Base-by-base conservation (phyloP, 495 filamentous ascomycete genomes). In the Hypomontagnella submonticulosa region DNA sequence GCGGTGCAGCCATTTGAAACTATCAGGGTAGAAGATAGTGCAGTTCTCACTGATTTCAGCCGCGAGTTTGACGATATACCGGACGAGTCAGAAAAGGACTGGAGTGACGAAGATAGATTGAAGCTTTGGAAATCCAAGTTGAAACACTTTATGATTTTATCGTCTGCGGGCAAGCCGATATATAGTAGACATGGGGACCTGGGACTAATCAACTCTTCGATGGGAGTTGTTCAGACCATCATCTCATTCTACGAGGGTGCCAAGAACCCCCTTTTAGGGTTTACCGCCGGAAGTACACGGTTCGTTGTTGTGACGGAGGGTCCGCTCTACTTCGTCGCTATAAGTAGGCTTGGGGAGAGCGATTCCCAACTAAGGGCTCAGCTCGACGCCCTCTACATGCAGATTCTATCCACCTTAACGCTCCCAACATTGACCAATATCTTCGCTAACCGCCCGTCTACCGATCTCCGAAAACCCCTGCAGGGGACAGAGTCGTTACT, bases 141-240 rank as follows among this genome's bases (percentile, higher is more conserved):
- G 61, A 99, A 99, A 73, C 95, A 99, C 75, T 99, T 95, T 72
- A 81, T 99, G 67, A 96, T 99, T 69, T 80, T 99, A 0, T 97
- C 96, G 1, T 92, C 92, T 9, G 95, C 96, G 30, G 96, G 96
- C n/a, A 99, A 99, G 73, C 96, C 96, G 4, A 94, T 99, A 36
- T 99, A 92, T 76, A 97, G 92, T 58, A 84, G 96, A 56, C 92
- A 99, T 73, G 96, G 96, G 19, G 92, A 97, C 62, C 85, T 96
- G 61, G 87, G 88, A 15, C 78, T 98, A 34, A 89, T 97, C 66
- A 97, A 92, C 47, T 88, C 89, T 34, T 97, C 94, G 70, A 93
- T 97, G 77, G 96, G 96, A n/a, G 88, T 97, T 12, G 89, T 97
- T 6, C 96, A 98, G 66, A 97, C 96, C 48, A 94, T 98, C 70